These are phyloP conservation scores for Linanthus parryae DNA, from an alignment of 148 eudicot species.

Conservation along the genomic window DNA sequence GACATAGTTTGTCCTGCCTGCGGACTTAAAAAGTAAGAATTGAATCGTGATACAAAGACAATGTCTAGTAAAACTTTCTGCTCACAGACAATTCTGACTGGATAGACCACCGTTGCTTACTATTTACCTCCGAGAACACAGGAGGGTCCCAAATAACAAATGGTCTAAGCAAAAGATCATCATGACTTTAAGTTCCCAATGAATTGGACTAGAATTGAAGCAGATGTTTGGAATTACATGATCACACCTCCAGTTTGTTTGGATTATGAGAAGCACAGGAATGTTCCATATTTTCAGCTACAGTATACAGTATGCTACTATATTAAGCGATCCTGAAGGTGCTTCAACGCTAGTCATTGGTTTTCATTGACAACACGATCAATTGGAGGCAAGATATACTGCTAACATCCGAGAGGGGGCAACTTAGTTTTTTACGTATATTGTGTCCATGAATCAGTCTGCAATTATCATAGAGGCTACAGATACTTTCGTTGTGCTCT, in stretches of 20 bases:
- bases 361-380: too few species aligned
- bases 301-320: not conserved
- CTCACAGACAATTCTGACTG: too few species aligned
- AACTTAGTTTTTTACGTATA: too few species aligned
- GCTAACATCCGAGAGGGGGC: not conserved
- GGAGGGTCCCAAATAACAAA: not conserved
- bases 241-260: too few species aligned
- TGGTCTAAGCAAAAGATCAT: not conserved
- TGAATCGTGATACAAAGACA: not conserved
- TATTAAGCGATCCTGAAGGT: not conserved
- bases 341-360: not conserved
- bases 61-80: not conserved
- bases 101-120: not conserved
- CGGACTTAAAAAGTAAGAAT: not conserved
- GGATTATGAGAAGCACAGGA: not conserved
- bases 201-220: not conserved
- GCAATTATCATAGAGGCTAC: too few species aligned
- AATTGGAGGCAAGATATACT: not conserved
- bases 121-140: not conserved
- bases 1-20: constrained; percentile 67
- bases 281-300: not conserved
- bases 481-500: too few species aligned
- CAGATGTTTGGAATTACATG: too few species aligned
- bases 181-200: not conserved
- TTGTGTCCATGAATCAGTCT: too few species aligned